Conservation (phyloP, 2,329 filamentous ascomycete species). For the Sarocladiaceae sp. region DNA sequence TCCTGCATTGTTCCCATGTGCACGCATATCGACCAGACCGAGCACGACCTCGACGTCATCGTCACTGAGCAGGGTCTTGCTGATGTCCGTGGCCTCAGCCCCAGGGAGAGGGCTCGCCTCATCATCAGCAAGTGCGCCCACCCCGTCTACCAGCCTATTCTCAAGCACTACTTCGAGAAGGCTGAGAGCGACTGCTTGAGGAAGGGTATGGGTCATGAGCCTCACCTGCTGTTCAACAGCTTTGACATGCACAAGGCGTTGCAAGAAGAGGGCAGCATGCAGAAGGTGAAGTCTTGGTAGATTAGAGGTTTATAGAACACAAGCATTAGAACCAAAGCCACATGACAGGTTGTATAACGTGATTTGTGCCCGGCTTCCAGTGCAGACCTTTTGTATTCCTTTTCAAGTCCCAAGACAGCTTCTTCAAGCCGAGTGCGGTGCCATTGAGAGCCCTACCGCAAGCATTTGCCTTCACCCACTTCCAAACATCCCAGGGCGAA, state of each 20-base stretch:
- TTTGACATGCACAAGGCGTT: conserved; percentile 89
- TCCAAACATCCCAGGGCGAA: no score
- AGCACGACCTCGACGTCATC: conserved; percentile 86
- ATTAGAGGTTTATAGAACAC: conserved; percentile 1
- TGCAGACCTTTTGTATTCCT: no score
- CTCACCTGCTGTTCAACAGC: conserved; percentile 75
- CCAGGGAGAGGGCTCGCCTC: conserved; percentile 71
- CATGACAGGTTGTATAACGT: no score
- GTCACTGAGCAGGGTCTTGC: conserved; percentile 73
- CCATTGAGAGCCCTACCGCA: no score
- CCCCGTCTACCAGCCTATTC: conserved; percentile 76
- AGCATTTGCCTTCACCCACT: no score
- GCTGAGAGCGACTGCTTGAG: conserved; percentile 79
- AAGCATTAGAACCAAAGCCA: no score
- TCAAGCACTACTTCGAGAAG: conserved; percentile 76
- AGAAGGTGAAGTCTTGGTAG: conserved; percentile 64
- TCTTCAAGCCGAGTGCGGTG: no score
- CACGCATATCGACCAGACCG: conserved; percentile 87
- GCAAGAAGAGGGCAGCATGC: conserved; percentile 77
- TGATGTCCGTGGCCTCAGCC: conserved; percentile 75
- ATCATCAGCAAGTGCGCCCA: conserved; percentile 86
- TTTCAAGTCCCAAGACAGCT: no score
- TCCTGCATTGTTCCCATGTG: conserved; percentile 91
- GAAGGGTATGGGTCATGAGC: conserved; percentile 87
- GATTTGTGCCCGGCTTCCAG: no score